Evolutionary conservation across 495 filamentous ascomycete species (phyloP).

Genomic region (Penicillium nucicola): DNA sequence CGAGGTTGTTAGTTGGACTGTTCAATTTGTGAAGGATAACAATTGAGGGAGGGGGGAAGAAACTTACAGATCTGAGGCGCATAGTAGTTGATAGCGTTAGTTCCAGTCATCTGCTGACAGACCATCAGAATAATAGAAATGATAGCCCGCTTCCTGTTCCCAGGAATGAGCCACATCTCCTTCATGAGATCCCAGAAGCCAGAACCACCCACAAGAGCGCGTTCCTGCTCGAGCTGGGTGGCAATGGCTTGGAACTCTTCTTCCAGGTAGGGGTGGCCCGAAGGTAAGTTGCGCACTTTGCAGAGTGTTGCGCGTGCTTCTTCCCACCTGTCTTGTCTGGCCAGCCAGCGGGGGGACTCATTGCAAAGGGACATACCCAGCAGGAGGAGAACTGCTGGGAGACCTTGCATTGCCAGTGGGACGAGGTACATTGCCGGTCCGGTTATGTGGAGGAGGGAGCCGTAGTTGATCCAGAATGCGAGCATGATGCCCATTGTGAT

Average conservation of each 20-base stretch:
- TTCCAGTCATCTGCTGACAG: slow-evolving; percentile 69
- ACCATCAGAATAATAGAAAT: slow-evolving; percentile 59
- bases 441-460: slow-evolving; percentile 48
- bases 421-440: slow-evolving; percentile 59
- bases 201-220: slow-evolving; percentile 57
- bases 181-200: slow-evolving; percentile 61
- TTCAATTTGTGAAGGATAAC: background rate
- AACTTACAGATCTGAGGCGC: slow-evolving; percentile 68
- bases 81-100: slow-evolving; percentile 69
- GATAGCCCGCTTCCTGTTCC: slow-evolving; percentile 62
- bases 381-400: slow-evolving; percentile 62
- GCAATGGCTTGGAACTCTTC: slow-evolving; percentile 64
- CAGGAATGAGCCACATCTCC: slow-evolving; percentile 68
- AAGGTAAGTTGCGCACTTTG: slow-evolving; percentile 50
- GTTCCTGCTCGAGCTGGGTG: slow-evolving; percentile 66
- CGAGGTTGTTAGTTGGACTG: background rate
- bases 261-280: slow-evolving; percentile 61
- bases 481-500: slow-evolving; percentile 62
- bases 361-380: slow-evolving; percentile 57
- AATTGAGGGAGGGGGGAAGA: background rate
- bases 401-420: slow-evolving; percentile 63
- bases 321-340: slow-evolving; percentile 68
- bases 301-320: slow-evolving; percentile 54
- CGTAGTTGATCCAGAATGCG: slow-evolving; percentile 66
- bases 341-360: slow-evolving; percentile 70